These are phyloP conservation scores for Phaseolus lunatus DNA, from an alignment of 306 rosid species.

Conservation along the genomic window DNA sequence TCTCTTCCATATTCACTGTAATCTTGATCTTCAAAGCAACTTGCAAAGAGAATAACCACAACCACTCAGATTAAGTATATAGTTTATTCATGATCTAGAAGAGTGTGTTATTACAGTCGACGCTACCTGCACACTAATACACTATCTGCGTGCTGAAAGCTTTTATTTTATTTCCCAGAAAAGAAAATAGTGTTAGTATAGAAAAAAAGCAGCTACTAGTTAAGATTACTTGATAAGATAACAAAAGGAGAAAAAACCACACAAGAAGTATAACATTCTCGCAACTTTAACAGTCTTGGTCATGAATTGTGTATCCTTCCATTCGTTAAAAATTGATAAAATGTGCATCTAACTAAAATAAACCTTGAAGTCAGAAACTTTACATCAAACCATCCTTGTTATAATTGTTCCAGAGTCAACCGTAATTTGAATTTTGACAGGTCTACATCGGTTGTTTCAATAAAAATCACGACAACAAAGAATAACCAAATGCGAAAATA, in stretches of 20 bases:
- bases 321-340: background rate
- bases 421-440: background rate
- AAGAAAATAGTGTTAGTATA: background rate
- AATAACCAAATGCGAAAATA: conserved; percentile 4
- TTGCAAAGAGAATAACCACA: too few species aligned
- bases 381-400: background rate
- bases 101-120: background rate
- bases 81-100: background rate
- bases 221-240: background rate
- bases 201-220: background rate
- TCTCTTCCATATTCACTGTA: too few species aligned
- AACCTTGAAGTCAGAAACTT: background rate
- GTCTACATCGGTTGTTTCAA: background rate
- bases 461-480: conserved; percentile 3
- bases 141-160: background rate
- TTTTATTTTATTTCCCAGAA: background rate
- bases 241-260: background rate
- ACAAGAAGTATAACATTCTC: too few species aligned
- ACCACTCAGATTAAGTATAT: too few species aligned
- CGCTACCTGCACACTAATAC: background rate
- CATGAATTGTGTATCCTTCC: background rate
- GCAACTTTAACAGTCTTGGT: background rate
- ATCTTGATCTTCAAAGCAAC: too few species aligned
- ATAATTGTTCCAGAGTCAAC: background rate
- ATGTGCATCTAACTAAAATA: background rate